Base-by-base conservation (phyloP, 768 basidiomycete genomes). In the Udeniomyces megalosporus region DNA sequence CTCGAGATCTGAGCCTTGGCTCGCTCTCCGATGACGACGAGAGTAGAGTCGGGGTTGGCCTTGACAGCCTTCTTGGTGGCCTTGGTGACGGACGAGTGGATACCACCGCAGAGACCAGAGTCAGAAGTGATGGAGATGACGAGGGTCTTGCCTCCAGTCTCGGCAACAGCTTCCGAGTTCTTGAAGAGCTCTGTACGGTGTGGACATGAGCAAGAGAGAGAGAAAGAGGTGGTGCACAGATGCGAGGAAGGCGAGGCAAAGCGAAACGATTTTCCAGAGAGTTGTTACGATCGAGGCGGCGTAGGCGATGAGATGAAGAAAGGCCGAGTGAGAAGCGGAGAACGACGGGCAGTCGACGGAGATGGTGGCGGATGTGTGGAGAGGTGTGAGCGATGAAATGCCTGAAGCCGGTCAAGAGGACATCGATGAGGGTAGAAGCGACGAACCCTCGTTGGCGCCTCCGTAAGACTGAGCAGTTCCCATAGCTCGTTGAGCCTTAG, bases 81-180 rank as follows among this genome's bases (percentile, higher is more conserved):
- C 76, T 96, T 95, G 68, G 85, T 80, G 72, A 97, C 88, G 58
- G 89, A 90, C 46, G 93, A 97, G 79, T 97, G 93, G 71, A 99
- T 93, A 80, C 95, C 93, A 77, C 95, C 93, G 72, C 93, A 99
- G 62, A 99, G 88, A 77, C 95, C 93, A 77, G 92, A 91, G 83
- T 97, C 93, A 60, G 93, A 96, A 50, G 93, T 95, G 71, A 95
- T 76, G 73, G 92, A 88, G 68, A 97, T 74, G 78, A 93, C 91
- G 68, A 97, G 88, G 72, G 86, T 87, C 71, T 76, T 77, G 62
- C 70, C 69, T 73, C 81, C 82, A 71, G 83, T 79, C 49, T 81
- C 78, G 61, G 72, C 67, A 29, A 45, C 48, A 14, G 68, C 67
- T 61, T 70, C 67, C 49, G 84, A 77, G 75, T 93, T 80, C 61